Base-by-base conservation (phyloP, 1,284 basidiomycete species). In the Moesziomyces sp. region DNA sequence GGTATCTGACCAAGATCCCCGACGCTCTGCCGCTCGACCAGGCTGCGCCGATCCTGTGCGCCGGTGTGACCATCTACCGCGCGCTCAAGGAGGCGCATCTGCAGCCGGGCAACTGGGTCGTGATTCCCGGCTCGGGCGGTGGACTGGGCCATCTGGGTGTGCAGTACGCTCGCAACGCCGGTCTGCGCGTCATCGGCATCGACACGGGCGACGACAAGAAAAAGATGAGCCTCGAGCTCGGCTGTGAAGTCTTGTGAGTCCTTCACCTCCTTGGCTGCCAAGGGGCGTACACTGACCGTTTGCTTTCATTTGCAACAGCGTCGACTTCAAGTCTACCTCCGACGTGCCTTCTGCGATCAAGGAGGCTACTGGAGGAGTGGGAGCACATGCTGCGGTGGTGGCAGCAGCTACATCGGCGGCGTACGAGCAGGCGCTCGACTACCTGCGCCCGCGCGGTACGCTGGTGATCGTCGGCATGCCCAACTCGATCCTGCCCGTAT, bases 1-100 rank as follows among this genome's bases (percentile, higher is more conserved):
- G 88, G 63, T 88, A 89, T 75, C 90, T 94, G 50, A 93, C 92
- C 8, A 72, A 67, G 49, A 76, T 79, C 40, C 78, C 78, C 9
- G 60, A 76, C n/a, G 23, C 80, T 5, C 80, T 94, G 49, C 86
- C 87, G 58, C 89, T 90, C 70, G 87, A 88, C 14, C 89, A 88
- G 19, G 93, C 92, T n/a, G 91, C 92, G 6, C 91, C 92, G 14
- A 89, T 94, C 66, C 89, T 93, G 24, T 94, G 92, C 46, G 28
- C 74, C 88, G 92, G 91, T 56, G 85, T 92, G n/a, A 93, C 92
- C 3, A 90, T 91, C 63, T 94, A 93, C 84, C 91, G 92, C 73
- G 93, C 92, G 0, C 86, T 95, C 79, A 93, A 93, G 84, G 88
- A 91, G 84, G 89, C 89, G 58, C 85, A 88, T n/a, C 48, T 79